Evolutionary conservation across 805 yeast species (phyloP).

Genomic region (Metschnikowia santaceciliae): DNA sequence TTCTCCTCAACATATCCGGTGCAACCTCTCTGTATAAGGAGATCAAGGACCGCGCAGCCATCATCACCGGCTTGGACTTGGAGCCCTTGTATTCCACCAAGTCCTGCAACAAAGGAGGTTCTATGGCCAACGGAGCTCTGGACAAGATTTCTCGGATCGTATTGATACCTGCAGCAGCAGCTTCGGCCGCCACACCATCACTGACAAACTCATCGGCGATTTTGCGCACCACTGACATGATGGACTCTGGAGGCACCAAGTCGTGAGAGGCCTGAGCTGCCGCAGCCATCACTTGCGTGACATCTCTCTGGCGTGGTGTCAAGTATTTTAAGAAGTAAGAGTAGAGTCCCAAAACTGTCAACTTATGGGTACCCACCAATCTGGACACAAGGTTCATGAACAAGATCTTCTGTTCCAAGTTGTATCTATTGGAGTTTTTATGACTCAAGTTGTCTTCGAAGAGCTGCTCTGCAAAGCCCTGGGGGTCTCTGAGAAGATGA

Average conservation of each 20-base stretch:
- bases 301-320: constrained; percentile 92
- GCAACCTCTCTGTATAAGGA: constrained; percentile 89
- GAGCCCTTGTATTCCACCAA: constrained; percentile 87
- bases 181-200: constrained; percentile 97
- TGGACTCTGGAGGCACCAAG: constrained; percentile 92
- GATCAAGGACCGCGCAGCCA: constrained; percentile 88
- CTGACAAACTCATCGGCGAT: constrained; percentile 97
- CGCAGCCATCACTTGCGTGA: constrained; percentile 95
- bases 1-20: constrained; percentile 87
- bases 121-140: constrained; percentile 94
- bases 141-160: constrained; percentile 90
- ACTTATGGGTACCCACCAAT: constrained; percentile 89
- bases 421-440: constrained; percentile 65
- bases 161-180: constrained; percentile 96
- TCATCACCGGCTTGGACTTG: constrained; percentile 87
- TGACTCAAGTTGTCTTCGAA: constrained; percentile 69
- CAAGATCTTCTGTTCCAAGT: constrained; percentile 83
- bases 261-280: constrained; percentile 96
- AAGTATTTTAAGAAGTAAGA: constrained; percentile 83
- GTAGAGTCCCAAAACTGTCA: constrained; percentile 84
- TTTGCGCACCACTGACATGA: constrained; percentile 76
- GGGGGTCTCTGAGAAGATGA: constrained; percentile 93
- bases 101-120: constrained; percentile 82
- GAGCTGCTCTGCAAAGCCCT: constrained; percentile 88
- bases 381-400: constrained; percentile 86